Evolutionary conservation across 768 basidiomycete species (phyloP).

Genomic region (Xerocomellus dryophilus): DNA sequence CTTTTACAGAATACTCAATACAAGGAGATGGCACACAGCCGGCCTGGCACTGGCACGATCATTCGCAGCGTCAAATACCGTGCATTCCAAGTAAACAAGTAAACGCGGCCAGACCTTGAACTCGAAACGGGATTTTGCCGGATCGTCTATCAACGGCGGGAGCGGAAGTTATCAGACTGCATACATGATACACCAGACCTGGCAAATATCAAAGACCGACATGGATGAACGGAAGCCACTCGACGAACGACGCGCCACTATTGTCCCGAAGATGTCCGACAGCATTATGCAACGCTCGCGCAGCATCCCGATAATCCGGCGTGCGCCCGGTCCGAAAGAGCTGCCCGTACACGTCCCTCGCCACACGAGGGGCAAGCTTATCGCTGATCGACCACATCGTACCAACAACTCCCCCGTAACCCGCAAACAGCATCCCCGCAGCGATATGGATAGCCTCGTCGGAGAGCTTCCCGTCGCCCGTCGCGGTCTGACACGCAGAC

Average conservation of each 20-base stretch:
- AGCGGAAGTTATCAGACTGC: no score
- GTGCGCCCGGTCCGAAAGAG: background rate
- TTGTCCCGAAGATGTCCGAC: background rate
- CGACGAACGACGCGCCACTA: background rate
- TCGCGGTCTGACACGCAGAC: conserved; percentile 45
- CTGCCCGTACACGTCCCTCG: background rate
- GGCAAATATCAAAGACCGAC: background rate
- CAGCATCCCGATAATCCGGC: background rate
- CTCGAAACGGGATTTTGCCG: no score
- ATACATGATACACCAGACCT: no score
- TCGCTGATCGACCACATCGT: conserved; percentile 7
- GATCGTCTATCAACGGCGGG: no score
- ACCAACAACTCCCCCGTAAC: conserved; percentile 17
- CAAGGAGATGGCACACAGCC: no score
- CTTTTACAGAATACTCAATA: no score
- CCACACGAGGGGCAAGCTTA: background rate
- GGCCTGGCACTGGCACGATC: no score
- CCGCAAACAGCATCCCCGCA: conserved; percentile 35
- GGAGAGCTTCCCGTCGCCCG: conserved; percentile 30
- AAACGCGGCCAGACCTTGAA: no score
- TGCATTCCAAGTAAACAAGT: no score
- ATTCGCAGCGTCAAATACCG: no score
- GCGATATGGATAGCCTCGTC: conserved; percentile 43
- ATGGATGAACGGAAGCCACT: background rate
- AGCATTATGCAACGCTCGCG: background rate